Percentiles rank a stretch among this genome's conserved stretches.
Evolutionary conservation across 306 rosid genomes (phyloP).

Genomic region (Luffa aegyptiaca): DNA sequence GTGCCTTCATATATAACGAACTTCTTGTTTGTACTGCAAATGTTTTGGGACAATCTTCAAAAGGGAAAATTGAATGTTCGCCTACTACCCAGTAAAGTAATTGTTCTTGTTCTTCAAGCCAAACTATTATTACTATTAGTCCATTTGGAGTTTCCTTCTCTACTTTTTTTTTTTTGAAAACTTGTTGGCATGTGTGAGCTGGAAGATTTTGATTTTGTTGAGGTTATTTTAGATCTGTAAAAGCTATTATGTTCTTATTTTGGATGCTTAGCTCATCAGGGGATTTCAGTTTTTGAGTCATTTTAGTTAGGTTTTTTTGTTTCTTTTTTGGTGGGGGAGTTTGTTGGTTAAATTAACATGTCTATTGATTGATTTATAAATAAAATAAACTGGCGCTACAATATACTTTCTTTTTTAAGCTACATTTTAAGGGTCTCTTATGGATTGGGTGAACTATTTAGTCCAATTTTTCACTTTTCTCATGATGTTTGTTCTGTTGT

Average conservation of each 20-base stretch:
- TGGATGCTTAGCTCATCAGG: not conserved
- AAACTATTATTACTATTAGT: not conserved
- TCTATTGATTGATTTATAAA: too few species aligned
- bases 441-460: too few species aligned
- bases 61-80: not conserved
- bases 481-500: too few species aligned
- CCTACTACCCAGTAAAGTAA: not conserved
- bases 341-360: not conserved
- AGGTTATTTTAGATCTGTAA: not conserved
- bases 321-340: not conserved
- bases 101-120: not conserved
- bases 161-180: not conserved
- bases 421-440: too few species aligned
- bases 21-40: constrained; percentile 7
- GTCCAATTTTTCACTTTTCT: too few species aligned
- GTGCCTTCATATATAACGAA: constrained; percentile 1
- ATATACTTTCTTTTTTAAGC: too few species aligned
- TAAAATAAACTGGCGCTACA: too few species aligned
- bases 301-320: too few species aligned
- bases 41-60: not conserved
- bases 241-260: not conserved
- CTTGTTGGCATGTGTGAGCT: not conserved
- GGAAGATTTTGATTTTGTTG: not conserved
- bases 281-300: not conserved
- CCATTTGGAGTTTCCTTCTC: not conserved